Base-by-base conservation (phyloP, 345 rosid genomes). In the Moricandia arvensis region DNA sequence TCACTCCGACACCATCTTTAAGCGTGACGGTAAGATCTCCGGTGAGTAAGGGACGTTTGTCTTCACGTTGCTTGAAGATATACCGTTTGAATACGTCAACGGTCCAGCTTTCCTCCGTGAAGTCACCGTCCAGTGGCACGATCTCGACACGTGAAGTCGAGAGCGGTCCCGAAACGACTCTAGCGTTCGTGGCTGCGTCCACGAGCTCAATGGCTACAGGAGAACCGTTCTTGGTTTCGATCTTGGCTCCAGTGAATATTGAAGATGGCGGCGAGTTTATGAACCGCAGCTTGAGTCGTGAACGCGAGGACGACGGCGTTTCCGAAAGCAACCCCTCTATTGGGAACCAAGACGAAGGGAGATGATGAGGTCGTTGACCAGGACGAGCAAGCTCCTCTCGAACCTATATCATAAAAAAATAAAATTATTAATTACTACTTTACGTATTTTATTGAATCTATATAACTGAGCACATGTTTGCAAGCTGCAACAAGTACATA, bases 121-220 rank as follows among this genome's bases (percentile, higher is more conserved):
- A 89, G 16, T 95, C 93, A 29, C 83, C 97, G 33, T 89, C 27
- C 4, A 95, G 80, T 27, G 79, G 93, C 8, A 88, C 80, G 49
- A 95, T 81, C 78, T 85, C 89, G 4, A 89, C 51, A 47, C 84
- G 87, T 15, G 84, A 51, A 0, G 87, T 84, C 16, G 99, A 87
- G 10, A 77, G 59, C 5, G 88, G 81, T 27, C 89, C 93, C 0
- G 84, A 76, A 1, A 61, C 38, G 53, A 84, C 83, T 4, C 76
- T 66, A n/a, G 49, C 13, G 49, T 79, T 79, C 33, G 84, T 83
- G 26, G 15, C 59, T 3, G 84, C 67, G 63, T 95, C 96, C 30
- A 84, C 37, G 21, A 95, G 79, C 29, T 69, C 80, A 18, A 95
- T 74, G 21, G 47, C 30, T 51, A 92, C 0, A 0, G 83, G 87